Percentiles rank a stretch among this genome's conserved stretches.
These are phyloP conservation scores for Gaertneriomyces sp. DNA, from an alignment of 192 early-diverging fungal species.

Conservation along the genomic window DNA sequence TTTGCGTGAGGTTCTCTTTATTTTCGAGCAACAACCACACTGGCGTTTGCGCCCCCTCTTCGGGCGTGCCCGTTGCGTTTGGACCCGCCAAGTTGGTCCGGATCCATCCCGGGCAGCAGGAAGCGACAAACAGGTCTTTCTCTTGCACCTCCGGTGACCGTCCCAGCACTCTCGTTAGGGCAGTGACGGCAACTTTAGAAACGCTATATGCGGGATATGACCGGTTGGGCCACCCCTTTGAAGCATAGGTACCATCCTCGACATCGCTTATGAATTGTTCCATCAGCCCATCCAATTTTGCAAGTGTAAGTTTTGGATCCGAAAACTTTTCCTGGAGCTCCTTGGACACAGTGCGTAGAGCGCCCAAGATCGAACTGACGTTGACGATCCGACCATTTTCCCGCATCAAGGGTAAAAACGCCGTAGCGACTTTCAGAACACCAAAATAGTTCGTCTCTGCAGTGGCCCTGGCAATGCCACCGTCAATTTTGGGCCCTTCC, in stretches of 20 bases:
- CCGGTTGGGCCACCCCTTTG: constrained; percentile 21
- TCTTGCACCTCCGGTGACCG: constrained; percentile 5
- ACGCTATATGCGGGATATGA: constrained; percentile 16
- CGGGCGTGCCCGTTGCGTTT: neutral
- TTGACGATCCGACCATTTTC: constrained; percentile 12
- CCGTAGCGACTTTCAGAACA: neutral
- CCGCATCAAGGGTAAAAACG: constrained; percentile 11
- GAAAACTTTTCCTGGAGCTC: constrained; percentile 16
- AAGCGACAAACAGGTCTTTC: constrained; percentile 13
- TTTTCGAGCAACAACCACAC: constrained; percentile 4
- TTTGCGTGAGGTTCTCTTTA: neutral
- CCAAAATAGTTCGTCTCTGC: constrained; percentile 11
- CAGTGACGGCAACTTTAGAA: constrained; percentile 18
- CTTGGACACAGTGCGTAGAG: neutral
- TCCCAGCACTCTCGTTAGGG: constrained; percentile 6
- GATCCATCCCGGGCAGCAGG: constrained; percentile 21
- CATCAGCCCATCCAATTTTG: constrained; percentile 10
- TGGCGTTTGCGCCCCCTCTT: constrained; percentile 16
- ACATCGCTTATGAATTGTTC: constrained; percentile 15
- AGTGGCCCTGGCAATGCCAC: neutral
- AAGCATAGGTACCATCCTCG: constrained; percentile 16
- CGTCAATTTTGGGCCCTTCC: neutral
- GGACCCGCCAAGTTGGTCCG: constrained; percentile 19
- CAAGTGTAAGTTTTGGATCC: neutral
- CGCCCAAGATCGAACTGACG: constrained; percentile 15